Percentiles rank a stretch among this genome's conserved stretches.
Evolutionary conservation across 495 filamentous ascomycete genomes (phyloP).

Genomic region (Penicillium simplicissimum): DNA sequence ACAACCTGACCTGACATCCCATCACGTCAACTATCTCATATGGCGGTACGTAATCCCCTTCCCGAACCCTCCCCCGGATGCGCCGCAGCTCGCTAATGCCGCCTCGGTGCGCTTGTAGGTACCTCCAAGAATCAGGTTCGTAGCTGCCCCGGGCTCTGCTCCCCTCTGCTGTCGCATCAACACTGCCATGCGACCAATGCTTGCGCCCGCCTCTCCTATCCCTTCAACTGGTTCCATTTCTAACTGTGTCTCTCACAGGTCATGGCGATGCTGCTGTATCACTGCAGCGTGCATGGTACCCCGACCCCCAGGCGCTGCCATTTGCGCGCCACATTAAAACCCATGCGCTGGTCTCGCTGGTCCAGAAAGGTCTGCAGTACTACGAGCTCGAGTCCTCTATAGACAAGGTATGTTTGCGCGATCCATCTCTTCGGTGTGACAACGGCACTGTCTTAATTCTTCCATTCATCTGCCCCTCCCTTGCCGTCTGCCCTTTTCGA

Average conservation of each 20-base stretch:
- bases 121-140: conserved; percentile 87
- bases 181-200: conserved; percentile 1
- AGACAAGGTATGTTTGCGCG: conserved; percentile 55
- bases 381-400: conserved; percentile 65
- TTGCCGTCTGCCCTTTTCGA: not conserved
- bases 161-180: conserved; percentile 7
- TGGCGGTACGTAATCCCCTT: conserved; percentile 74
- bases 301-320: conserved; percentile 69
- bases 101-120: conserved; percentile 51
- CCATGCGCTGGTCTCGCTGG: conserved; percentile 70
- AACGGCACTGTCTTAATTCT: not conserved
- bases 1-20: conserved; percentile 68
- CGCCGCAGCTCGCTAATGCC: conserved; percentile 15
- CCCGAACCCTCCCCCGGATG: not conserved
- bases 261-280: conserved; percentile 72
- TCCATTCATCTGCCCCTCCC: conserved; percentile 3
- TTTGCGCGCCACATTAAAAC: conserved; percentile 75
- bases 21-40: conserved; percentile 97
- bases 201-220: conserved; percentile 1
- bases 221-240: conserved; percentile 2
- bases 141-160: conserved; percentile 31
- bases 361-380: conserved; percentile 78
- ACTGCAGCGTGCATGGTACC: conserved; percentile 80
- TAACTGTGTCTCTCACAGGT: conserved; percentile 38
- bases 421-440: not conserved